Conservation (phyloP, 2,329 filamentous ascomycete species). For the Venturia nashicola region DNA sequence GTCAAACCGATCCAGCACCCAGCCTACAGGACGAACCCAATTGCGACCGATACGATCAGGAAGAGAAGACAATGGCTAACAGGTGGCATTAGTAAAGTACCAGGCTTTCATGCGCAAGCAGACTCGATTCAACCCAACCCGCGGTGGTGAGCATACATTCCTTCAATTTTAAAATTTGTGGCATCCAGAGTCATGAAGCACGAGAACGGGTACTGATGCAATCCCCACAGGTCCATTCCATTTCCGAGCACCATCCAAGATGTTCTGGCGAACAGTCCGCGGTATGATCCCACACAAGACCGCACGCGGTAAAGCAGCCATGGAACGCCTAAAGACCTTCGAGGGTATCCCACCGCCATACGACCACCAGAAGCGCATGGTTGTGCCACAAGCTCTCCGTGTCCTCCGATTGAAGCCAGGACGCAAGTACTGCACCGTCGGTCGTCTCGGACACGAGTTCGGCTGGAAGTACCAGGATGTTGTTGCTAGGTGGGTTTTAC, state of each 20-base stretch:
- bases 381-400: constrained; percentile 95
- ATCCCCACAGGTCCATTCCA: constrained; percentile 76
- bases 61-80: constrained; percentile 35
- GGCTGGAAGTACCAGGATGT: constrained; percentile 99
- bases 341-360: constrained; percentile 98
- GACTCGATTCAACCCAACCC: constrained; percentile 98
- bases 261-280: constrained; percentile 99
- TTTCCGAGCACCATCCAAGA: constrained; percentile 97
- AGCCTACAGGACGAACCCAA: neutral
- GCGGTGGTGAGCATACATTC: constrained; percentile 58
- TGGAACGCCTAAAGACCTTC: constrained; percentile 99
- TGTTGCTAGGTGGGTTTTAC: constrained; percentile 72
- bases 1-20: constrained; percentile 34
- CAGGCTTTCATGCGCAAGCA: constrained; percentile 99
- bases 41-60: neutral
- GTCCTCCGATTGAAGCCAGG: constrained; percentile 95
- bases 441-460: constrained; percentile 95
- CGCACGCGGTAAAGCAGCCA: constrained; percentile 84
- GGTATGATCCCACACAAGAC: constrained; percentile 99
- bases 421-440: constrained; percentile 99
- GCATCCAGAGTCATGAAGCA: constrained; percentile 3
- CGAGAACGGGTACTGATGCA: constrained; percentile 18
- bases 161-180: constrained; percentile 27
- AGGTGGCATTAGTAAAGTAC: constrained; percentile 76
- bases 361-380: constrained; percentile 99